These are phyloP conservation scores for Fusarium buharicum DNA, from an alignment of 2,329 filamentous ascomycete species.

Conservation along the genomic window DNA sequence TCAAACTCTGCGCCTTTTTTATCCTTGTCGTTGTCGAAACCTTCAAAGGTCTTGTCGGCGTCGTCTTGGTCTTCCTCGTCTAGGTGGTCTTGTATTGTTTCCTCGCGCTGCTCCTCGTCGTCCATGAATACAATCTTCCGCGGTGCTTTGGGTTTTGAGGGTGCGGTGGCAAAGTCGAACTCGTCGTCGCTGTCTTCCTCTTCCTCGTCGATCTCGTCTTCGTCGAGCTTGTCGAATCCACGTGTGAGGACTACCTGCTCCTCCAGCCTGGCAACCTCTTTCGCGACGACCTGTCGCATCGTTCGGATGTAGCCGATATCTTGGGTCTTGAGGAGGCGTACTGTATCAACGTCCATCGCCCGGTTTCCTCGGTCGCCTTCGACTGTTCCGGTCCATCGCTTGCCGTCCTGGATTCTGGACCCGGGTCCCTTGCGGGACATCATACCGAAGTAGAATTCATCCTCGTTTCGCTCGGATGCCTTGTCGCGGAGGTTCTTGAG, in stretches of 20 bases:
- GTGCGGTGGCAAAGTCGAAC: constrained; percentile 46
- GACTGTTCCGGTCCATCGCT: constrained; percentile 65
- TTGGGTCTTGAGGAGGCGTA: constrained; percentile 74
- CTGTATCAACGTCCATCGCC: constrained; percentile 65
- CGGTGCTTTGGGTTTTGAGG: constrained; percentile 46
- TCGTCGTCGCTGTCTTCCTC: constrained; percentile 50
- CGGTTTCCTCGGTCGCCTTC: constrained; percentile 68
- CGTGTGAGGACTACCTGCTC: constrained; percentile 60
- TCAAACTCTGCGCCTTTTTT: constrained; percentile 51
- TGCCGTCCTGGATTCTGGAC: constrained; percentile 60
- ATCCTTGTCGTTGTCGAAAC: constrained; percentile 30
- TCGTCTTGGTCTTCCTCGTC: constrained; percentile 49
- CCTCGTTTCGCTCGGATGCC: constrained; percentile 73
- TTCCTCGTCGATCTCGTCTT: constrained; percentile 48
- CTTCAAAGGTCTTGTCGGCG: constrained; percentile 43
- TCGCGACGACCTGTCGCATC: constrained; percentile 67
- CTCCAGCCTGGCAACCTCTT: constrained; percentile 67
- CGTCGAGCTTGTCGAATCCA: constrained; percentile 52
- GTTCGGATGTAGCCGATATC: constrained; percentile 73
- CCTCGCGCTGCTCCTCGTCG: constrained; percentile 52
- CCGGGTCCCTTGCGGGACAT: constrained; percentile 68
- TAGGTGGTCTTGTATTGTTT: constrained; percentile 45
- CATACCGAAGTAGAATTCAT: constrained; percentile 80
- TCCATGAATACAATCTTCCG: constrained; percentile 65
- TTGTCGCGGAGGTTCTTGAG: constrained; percentile 70